A percentile compares a stretch with the other conserved stretches of the same genome.
Conservation (phyloP, 805 yeast genomes). For the Millerago galiae region DNA sequence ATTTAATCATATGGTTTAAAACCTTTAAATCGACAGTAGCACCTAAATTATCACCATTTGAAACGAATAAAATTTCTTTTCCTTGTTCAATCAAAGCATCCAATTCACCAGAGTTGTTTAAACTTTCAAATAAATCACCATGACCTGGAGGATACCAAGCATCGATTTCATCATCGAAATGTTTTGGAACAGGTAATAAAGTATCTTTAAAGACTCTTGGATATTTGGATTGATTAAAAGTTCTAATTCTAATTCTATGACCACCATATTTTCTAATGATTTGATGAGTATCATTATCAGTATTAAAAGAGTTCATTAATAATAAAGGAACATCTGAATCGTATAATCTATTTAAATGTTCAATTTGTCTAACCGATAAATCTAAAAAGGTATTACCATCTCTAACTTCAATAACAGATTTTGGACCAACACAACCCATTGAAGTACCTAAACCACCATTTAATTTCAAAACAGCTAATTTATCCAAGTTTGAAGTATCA, state of each 20-base stretch:
- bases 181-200: slow-evolving; percentile 87
- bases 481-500: slow-evolving; percentile 41
- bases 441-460: slow-evolving; percentile 99
- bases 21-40: slow-evolving; percentile 94
- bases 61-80: slow-evolving; percentile 89
- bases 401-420: slow-evolving; percentile 95
- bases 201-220: slow-evolving; percentile 96
- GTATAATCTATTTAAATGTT: slow-evolving; percentile 82
- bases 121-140: slow-evolving; percentile 92
- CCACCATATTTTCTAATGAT: slow-evolving; percentile 96
- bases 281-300: slow-evolving; percentile 91
- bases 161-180: slow-evolving; percentile 65
- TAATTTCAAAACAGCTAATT: slow-evolving; percentile 90
- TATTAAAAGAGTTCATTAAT: slow-evolving; percentile 97
- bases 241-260: slow-evolving; percentile 88
- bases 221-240: slow-evolving; percentile 96
- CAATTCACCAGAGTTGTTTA: slow-evolving; percentile 85
- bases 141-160: slow-evolving; percentile 99
- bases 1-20: slow-evolving; percentile 85
- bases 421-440: slow-evolving; percentile 99
- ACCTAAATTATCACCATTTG: slow-evolving; percentile 97
- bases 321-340: slow-evolving; percentile 93
- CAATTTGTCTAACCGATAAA: slow-evolving; percentile 93
- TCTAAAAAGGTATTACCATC: slow-evolving; percentile 97
- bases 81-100: slow-evolving; percentile 88